Conservation (phyloP, 441 rosid genomes). For the Pelargonium myrrhifolium region DNA sequence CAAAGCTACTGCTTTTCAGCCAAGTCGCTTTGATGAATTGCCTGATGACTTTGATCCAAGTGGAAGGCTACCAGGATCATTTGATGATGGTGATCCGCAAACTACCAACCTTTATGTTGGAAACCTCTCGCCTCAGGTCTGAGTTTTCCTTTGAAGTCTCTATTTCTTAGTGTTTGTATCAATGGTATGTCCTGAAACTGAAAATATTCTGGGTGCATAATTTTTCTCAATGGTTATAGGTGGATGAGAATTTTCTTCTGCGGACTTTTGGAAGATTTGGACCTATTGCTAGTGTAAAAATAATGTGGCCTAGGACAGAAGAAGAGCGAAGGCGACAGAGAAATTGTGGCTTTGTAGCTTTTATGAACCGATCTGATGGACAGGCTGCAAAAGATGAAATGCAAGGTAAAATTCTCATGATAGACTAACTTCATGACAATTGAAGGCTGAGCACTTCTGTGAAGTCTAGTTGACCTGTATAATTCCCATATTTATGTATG, state of each 20-base stretch:
- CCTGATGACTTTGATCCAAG: constrained; percentile 98
- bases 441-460: background rate
- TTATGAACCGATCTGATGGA: constrained; percentile 95
- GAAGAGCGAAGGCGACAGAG: constrained; percentile 89
- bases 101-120: constrained; percentile 98
- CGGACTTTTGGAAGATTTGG: constrained; percentile 99
- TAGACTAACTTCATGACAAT: background rate
- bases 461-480: background rate
- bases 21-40: constrained; percentile 88
- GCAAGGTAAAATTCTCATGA: constrained; percentile 58
- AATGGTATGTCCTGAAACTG: constrained; percentile 8
- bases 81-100: constrained; percentile 98
- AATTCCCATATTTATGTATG: background rate
- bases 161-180: background rate
- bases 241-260: constrained; percentile 95
- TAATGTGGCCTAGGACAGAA: constrained; percentile 99
- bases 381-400: constrained; percentile 99
- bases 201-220: constrained; percentile 2
- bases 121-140: constrained; percentile 90
- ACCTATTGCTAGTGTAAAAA: constrained; percentile 98
- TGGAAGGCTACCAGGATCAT: constrained; percentile 88
- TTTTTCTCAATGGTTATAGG: constrained; percentile 40
- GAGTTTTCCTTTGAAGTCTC: constrained; percentile 15
- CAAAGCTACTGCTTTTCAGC: constrained; percentile 40
- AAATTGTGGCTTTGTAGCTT: constrained; percentile 97